phyloP scores from a whole-genome alignment of 345 rosid genomes.

The Triadica sebifera region DNA sequence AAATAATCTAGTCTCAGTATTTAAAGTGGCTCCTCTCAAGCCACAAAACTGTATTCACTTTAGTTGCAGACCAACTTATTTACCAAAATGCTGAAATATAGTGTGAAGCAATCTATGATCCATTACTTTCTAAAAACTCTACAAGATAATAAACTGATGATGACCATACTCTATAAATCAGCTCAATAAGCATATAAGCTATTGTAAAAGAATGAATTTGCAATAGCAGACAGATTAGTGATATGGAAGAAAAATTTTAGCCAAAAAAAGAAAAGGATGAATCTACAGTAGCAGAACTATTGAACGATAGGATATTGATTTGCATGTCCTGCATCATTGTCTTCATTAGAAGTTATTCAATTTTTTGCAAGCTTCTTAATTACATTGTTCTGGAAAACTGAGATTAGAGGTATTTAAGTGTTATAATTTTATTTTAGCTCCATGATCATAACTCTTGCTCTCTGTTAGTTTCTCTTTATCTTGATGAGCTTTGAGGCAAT shows the following conservation, averaged over 20 bases:
- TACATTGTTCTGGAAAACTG: background rate
- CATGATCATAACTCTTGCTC: background rate
- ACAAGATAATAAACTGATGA: background rate
- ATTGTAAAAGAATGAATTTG: background rate
- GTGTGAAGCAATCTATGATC: background rate
- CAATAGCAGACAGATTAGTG: background rate
- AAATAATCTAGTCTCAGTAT: background rate
- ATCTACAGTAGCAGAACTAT: background rate
- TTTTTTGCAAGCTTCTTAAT: background rate
- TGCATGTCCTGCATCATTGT: background rate
- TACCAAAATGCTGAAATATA: background rate
- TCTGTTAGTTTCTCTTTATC: constrained; percentile 4
- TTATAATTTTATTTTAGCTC: background rate
- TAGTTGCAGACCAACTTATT: background rate
- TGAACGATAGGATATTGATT: background rate
- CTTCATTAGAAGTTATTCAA: background rate
- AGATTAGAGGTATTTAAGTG: background rate
- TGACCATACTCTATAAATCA: background rate
- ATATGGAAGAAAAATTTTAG: background rate
- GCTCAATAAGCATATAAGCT: background rate
- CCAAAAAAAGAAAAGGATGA: background rate
- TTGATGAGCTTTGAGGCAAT: constrained; percentile 4
- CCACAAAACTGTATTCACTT: background rate
- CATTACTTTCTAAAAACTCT: background rate
- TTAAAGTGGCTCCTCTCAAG: background rate